These are phyloP conservation scores for Guillardia theta DNA, from an alignment of 78 protist species.

Conservation along the genomic window DNA sequence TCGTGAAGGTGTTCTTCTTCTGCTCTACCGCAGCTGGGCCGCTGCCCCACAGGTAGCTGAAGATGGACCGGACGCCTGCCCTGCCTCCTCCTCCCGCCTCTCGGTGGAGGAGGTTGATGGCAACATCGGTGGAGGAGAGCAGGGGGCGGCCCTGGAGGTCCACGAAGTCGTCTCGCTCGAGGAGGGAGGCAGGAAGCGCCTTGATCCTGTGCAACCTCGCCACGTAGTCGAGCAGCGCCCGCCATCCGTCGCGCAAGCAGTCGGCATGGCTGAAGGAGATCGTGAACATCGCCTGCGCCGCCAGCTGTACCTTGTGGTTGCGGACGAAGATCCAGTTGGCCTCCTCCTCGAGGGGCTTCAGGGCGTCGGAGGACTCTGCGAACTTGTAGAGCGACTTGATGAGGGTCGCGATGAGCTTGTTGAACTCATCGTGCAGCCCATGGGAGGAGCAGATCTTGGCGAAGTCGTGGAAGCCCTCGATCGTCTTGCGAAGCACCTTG, in stretches of 20 bases:
- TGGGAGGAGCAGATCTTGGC: constrained; percentile 10
- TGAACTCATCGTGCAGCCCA: constrained; percentile 34
- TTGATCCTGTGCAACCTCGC: neutral
- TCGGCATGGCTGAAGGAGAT: neutral
- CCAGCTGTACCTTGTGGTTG: neutral
- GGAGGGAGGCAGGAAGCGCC: constrained; percentile 14
- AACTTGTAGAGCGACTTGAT: constrained; percentile 21
- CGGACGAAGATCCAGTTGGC: neutral
- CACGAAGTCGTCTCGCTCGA: neutral
- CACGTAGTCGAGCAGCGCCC: neutral
- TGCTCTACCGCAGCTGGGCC: neutral
- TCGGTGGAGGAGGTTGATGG: neutral
- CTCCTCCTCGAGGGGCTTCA: neutral
- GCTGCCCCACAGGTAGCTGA: neutral
- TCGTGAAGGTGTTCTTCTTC: neutral
- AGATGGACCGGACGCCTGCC: neutral
- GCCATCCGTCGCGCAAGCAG: constrained; percentile 36
- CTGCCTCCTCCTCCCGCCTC: neutral
- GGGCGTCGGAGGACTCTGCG: neutral
- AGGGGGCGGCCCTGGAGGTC: neutral
- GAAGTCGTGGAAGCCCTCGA: constrained; percentile 34
- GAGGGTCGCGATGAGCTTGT: neutral
- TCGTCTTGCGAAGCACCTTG: constrained; percentile 34
- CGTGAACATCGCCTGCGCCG: neutral
- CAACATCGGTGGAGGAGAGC: neutral